Evolutionary conservation across 371 early-diverging fungal species (phyloP), one percentile per base, ranked within the genome.

Genomic region (Phascolomyces articulosus): DNA sequence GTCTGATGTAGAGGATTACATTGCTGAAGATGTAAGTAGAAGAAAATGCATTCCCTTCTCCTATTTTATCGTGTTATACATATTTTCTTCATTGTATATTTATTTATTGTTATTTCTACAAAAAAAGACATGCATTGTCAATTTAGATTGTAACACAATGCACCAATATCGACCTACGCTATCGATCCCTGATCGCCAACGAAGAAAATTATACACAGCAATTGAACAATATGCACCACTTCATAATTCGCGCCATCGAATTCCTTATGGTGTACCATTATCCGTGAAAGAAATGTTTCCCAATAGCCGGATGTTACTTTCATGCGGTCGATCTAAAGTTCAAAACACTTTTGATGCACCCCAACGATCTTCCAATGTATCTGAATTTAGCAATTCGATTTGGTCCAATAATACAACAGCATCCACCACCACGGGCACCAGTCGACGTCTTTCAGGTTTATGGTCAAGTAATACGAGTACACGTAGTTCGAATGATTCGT

Each of bases 21-120:
- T 68, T 11, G 88, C 91, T 2, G 85, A 86, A 41, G 93, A 92
- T 67, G 90, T 86, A 77, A 73, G 85, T 54, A 41, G 9, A 23
- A 8, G n/a, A 38, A 47, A 18, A 9, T 18, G 47, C n/a, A 47
- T 18, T 21, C 10, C 23, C 6, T 7, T 16, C 34, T 34, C 1
- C 9, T 34, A 11, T 0, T 9, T 9, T 9, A 34, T 34, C 6
- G 34, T 34, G 11, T 34, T 9, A 9, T 9, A 11, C 3, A 3
- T 24, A 34, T 13, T 31, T 21, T 9, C 34, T n/a, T n/a, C 23
- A 20, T 51, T 49, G 23, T 49, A 29, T 48, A 1, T 21, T 24
- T 47, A 57, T 20, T 1, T n/a, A 47, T 20, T n/a, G n/a, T n/a
- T n/a, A n/a, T n/a, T n/a, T n/a, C n/a, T n/a, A n/a, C n/a, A n/a